Percentiles rank a stretch among this genome's conserved stretches.
Conservation (phyloP, 2,329 filamentous ascomycete species). For the Nemania serpens region DNA sequence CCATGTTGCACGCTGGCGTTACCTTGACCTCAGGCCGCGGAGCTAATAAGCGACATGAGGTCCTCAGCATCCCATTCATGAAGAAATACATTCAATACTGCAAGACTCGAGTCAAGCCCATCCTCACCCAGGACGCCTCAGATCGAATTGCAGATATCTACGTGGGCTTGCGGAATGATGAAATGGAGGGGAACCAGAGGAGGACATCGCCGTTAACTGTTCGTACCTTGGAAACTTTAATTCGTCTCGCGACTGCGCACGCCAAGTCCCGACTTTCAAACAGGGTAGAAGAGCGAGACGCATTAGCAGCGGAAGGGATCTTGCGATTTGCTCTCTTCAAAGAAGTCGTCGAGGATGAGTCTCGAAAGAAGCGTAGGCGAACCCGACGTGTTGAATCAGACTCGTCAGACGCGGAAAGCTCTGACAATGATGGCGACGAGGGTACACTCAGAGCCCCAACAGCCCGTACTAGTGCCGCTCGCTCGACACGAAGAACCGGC, state of each 20-base stretch:
- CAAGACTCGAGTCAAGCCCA: constrained; percentile 86
- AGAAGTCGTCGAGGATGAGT: constrained; percentile 81
- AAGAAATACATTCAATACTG: constrained; percentile 99
- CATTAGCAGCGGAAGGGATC: constrained; percentile 84
- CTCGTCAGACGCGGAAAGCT: constrained; percentile 63
- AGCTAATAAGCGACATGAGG: constrained; percentile 76
- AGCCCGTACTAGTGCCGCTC: constrained; percentile 47
- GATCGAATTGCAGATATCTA: constrained; percentile 92
- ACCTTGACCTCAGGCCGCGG: constrained; percentile 76
- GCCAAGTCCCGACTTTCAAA: constrained; percentile 89
- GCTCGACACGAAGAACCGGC: constrained; percentile 38
- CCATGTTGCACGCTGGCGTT: constrained; percentile 93
- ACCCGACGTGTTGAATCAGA: constrained; percentile 62
- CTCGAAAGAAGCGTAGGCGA: constrained; percentile 81
- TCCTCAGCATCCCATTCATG: constrained; percentile 95
- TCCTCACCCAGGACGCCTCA: constrained; percentile 87
- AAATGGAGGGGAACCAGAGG: constrained; percentile 91
- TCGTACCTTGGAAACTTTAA: constrained; percentile 96
- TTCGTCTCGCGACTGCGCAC: constrained; percentile 94
- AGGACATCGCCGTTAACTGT: constrained; percentile 95
- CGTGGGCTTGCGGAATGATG: constrained; percentile 90
- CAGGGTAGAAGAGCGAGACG: constrained; percentile 87
- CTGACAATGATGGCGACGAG: constrained; percentile 60
- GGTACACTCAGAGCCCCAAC: constrained; percentile 40
- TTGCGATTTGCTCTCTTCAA: constrained; percentile 96